phyloP scores from a whole-genome alignment of 257 asterid species.

The Primulina eburnea region DNA sequence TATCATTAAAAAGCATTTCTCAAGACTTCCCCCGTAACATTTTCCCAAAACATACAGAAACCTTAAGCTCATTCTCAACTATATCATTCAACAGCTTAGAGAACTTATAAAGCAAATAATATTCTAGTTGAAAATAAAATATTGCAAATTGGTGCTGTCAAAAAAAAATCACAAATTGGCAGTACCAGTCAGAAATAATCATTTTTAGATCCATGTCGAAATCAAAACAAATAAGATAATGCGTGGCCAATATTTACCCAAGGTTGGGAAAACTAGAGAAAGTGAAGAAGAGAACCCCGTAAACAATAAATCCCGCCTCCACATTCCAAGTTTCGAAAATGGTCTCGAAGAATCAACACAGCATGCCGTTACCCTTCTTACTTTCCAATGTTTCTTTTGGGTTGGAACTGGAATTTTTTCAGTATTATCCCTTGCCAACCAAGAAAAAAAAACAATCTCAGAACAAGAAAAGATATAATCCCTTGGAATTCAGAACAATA shows the following conservation, averaged over 20 bases:
- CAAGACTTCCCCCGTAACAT: no score
- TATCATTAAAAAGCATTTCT: no score
- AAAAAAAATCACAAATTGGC: background rate
- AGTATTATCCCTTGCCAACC: constrained; percentile 34
- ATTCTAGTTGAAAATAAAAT: background rate
- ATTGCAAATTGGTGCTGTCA: background rate
- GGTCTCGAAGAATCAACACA: constrained; percentile 37
- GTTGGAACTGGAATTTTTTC: constrained; percentile 21
- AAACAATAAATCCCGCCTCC: constrained; percentile 56
- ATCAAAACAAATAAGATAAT: background rate
- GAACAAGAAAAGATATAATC: background rate
- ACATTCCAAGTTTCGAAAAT: constrained; percentile 35
- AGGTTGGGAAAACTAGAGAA: constrained; percentile 44
- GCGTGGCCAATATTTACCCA: constrained; percentile 34
- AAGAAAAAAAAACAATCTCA: constrained; percentile 3
- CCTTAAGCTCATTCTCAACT: background rate
- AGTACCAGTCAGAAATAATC: constrained; percentile 15
- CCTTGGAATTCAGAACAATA: background rate
- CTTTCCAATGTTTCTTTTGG: constrained; percentile 25
- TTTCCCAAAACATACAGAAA: background rate
- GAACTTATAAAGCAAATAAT: constrained; percentile 1
- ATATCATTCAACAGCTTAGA: background rate
- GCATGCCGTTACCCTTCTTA: constrained; percentile 25
- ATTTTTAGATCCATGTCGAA: background rate
- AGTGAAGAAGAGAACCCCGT: constrained; percentile 56